Evolutionary conservation across 306 rosid genomes (phyloP), one percentile per base, ranked within the genome.

Genomic region (Cucurbita ficifolia): DNA sequence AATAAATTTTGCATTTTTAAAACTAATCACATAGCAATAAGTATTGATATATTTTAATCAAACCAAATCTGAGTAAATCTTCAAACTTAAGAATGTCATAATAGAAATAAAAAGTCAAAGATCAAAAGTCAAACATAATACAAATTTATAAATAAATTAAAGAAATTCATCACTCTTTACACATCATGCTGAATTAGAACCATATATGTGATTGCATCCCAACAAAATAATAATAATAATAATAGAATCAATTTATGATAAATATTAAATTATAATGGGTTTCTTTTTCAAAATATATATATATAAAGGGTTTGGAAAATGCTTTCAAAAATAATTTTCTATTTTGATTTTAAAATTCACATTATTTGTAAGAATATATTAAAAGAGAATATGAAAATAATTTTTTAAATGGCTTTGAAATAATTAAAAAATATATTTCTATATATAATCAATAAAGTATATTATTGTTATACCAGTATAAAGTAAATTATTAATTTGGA

Each of bases 1-100:
- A 29, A 29, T 29, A 29, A 29, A 29, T 29, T 29, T 29, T 29
- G 3, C 33, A 29, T 29, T 29, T 29, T 2, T 29, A 2, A 29
- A 29, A 29, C 33, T 29, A 29, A 46, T 10, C 50, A 46, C 48
- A 48, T 50, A 50, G 52, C 52, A 48, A 48, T 48, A 10, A 56
- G 5, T 22, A 35, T 17, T 64, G 3, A 64, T 43, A 43, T 65
- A 48, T 17, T 71, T 70, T 72, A 82, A 62, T 49, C 56, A 29
- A 75, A 74, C 2, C 73, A 67, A 80, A 81, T 83, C 83, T 79
- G 36, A 65, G 74, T 22, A 70, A 50, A 54, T 80, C 80, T 79
- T 82, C 73, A 76, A 73, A 78, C 72, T 1, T 56, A 38, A 70
- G 58, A 79, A 78, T 78, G 75, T 78, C 71, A 70, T 53, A 29